Percentiles rank a stretch among this genome's conserved stretches.
Conservation (phyloP, 106 monocot genomes). For the Dioscorea dumetorum region DNA sequence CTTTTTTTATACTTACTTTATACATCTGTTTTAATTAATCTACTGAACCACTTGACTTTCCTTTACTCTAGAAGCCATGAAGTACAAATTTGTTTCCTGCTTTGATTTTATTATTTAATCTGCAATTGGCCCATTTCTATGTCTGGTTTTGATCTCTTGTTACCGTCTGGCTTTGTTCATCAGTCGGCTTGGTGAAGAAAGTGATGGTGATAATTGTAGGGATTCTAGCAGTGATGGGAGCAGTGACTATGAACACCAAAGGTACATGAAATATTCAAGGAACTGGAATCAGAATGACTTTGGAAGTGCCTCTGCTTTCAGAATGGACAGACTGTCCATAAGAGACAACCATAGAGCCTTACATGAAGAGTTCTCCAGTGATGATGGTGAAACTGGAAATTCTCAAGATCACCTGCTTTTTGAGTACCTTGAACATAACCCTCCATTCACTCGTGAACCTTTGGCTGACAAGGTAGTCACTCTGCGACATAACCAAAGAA, state of each 20-base stretch:
- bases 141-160: too few relatives aligned
- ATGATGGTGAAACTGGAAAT: slow-evolving; percentile 45
- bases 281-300: slow-evolving; percentile 10
- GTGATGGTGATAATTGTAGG: slow-evolving; percentile 42
- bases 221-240: slow-evolving; percentile 65
- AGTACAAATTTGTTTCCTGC: too few relatives aligned
- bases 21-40: too few relatives aligned
- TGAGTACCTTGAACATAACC: slow-evolving; percentile 59
- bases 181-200: slow-evolving; percentile 43
- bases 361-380: slow-evolving; percentile 48
- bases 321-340: slow-evolving; percentile 33
- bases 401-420: slow-evolving; percentile 38
- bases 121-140: too few relatives aligned
- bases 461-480: slow-evolving; percentile 59
- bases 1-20: too few relatives aligned
- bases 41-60: too few relatives aligned
- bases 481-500: neutral
- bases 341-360: slow-evolving; percentile 14
- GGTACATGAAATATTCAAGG: slow-evolving; percentile 19
- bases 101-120: too few relatives aligned
- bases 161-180: too few relatives aligned
- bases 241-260: slow-evolving; percentile 63
- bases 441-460: slow-evolving; percentile 62
- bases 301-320: neutral
- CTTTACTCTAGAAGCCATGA: too few relatives aligned